Evolutionary conservation across 2,329 filamentous ascomycete species (phyloP).

Genomic region (Venturia carpophila): DNA sequence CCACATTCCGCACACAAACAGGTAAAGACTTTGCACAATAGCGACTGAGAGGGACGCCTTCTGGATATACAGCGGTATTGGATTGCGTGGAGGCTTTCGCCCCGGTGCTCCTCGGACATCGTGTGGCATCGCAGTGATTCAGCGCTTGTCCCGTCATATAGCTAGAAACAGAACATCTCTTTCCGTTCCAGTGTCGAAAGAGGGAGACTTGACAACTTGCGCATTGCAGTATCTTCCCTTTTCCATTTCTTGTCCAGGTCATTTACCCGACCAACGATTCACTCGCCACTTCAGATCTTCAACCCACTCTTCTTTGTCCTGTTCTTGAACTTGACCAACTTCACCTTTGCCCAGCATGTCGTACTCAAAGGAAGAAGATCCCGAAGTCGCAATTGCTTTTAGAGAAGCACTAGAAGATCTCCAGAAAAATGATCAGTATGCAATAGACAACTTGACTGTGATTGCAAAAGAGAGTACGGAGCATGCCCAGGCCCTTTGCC

Average conservation of each 20-base stretch:
- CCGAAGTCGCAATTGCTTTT: constrained; percentile 89
- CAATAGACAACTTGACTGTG: constrained; percentile 94
- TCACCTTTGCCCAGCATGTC: constrained; percentile 10
- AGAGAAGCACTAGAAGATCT: constrained; percentile 87
- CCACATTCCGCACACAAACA: background rate
- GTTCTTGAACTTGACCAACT: constrained; percentile 11
- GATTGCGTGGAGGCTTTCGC: constrained; percentile 12
- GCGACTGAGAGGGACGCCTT: constrained; percentile 4
- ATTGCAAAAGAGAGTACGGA: constrained; percentile 97
- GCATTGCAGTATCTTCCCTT: constrained; percentile 4
- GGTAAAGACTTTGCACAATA: constrained; percentile 4
- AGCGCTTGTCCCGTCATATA: constrained; percentile 16
- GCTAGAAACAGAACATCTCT: constrained; percentile 17
- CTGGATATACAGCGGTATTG: constrained; percentile 14
- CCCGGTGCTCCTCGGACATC: constrained; percentile 10
- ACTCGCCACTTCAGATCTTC: constrained; percentile 11
- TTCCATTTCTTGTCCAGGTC: constrained; percentile 14
- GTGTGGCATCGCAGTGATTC: constrained; percentile 12
- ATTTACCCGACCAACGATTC: background rate
- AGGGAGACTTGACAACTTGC: constrained; percentile 14
- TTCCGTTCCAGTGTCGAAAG: constrained; percentile 16
- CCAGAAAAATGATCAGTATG: constrained; percentile 80
- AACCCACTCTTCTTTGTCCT: constrained; percentile 6
- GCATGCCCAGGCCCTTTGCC: constrained; percentile 86
- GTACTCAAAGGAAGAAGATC: constrained; percentile 6